Conservation (phyloP, 192 early-diverging fungal species). For the Coemansia sp. region DNA sequence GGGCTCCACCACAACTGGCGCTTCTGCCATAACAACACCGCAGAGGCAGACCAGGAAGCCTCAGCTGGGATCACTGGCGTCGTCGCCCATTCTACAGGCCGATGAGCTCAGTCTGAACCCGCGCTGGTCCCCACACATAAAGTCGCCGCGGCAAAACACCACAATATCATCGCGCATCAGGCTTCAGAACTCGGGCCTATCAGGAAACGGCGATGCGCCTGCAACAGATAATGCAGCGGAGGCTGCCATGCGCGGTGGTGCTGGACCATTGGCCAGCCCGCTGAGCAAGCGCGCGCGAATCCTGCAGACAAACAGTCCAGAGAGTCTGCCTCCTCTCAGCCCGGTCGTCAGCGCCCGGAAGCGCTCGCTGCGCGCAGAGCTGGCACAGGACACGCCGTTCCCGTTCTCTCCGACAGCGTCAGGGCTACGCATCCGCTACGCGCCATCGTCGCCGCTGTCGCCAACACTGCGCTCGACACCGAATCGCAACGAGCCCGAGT, state of each 20-base stretch:
- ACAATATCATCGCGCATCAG: constrained; percentile 46
- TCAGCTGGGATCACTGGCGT: neutral
- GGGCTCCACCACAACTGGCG: constrained; percentile 30
- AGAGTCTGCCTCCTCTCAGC: constrained; percentile 54
- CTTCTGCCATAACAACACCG: constrained; percentile 34
- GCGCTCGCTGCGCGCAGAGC: constrained; percentile 31
- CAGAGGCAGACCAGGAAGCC: constrained; percentile 19
- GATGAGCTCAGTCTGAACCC: constrained; percentile 56
- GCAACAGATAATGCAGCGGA: neutral
- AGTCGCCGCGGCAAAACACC: constrained; percentile 47
- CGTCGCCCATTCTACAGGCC: constrained; percentile 50
- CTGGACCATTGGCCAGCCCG: constrained; percentile 27
- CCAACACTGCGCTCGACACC: constrained; percentile 40
- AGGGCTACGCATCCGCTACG: constrained; percentile 45
- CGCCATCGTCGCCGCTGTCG: constrained; percentile 51
- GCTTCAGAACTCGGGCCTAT: constrained; percentile 23
- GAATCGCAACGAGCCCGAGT: constrained; percentile 46
- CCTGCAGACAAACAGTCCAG: constrained; percentile 46
- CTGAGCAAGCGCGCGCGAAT: constrained; percentile 49
- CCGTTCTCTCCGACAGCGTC: constrained; percentile 47
- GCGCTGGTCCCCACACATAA: constrained; percentile 54
- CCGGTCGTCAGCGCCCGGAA: constrained; percentile 53
- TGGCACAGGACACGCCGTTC: constrained; percentile 32
- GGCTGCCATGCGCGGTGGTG: constrained; percentile 10
- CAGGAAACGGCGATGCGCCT: neutral